A percentile compares a stretch with the other conserved stretches of the same genome.
Evolutionary conservation across 495 filamentous ascomycete species (phyloP).

Genomic region (Tuber melanosporum): DNA sequence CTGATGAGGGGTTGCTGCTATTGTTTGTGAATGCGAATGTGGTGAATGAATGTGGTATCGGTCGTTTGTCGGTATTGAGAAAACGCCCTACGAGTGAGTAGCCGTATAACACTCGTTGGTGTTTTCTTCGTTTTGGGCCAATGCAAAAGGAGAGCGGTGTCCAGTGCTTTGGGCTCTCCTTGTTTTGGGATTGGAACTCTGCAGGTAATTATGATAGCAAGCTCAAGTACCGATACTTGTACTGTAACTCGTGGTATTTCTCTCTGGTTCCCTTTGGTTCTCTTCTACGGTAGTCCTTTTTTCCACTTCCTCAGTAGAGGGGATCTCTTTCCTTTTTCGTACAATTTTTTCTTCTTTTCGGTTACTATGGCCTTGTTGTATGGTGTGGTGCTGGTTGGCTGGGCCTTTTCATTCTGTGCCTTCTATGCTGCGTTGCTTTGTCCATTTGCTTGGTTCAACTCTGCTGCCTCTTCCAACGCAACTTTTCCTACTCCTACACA

Average conservation of each 20-base stretch:
- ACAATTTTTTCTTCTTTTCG: not conserved
- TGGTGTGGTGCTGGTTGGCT: not conserved
- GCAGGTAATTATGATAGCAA: no score
- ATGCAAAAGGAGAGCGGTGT: not conserved
- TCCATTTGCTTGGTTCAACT: not conserved
- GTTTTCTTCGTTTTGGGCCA: not conserved
- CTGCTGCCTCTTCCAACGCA: not conserved
- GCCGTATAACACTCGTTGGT: not conserved
- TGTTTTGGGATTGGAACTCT: not conserved
- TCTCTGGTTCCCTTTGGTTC: not conserved
- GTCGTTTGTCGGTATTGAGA: not conserved
- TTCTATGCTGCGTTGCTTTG: not conserved
- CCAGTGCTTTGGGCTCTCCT: not conserved
- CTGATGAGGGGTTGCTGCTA: not conserved
- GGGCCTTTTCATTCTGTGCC: not conserved
- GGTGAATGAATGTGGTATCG: slow-evolving; percentile 4
- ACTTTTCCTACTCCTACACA: not conserved
- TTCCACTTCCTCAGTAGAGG: not conserved
- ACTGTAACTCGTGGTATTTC: not conserved
- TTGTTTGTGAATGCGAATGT: slow-evolving; percentile 1
- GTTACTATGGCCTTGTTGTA: not conserved
- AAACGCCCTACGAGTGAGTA: not conserved
- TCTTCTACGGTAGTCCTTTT: not conserved
- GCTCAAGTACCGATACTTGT: not conserved
- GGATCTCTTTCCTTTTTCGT: not conserved